Evolutionary conservation across 2,329 filamentous ascomycete species (phyloP).

Genomic region (Fusarium brachygibbosum): DNA sequence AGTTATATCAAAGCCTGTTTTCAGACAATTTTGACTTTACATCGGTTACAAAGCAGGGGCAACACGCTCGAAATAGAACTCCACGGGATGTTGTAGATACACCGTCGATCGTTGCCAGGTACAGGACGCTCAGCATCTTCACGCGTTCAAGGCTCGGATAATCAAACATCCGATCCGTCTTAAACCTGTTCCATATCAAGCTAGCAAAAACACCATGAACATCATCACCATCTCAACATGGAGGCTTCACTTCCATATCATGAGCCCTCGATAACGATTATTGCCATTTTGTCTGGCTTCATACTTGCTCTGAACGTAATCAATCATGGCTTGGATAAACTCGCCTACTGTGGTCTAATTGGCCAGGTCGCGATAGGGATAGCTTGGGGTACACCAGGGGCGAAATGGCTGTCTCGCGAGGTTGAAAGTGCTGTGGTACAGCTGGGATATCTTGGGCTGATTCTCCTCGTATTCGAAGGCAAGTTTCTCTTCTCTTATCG

Average conservation of each 20-base stretch:
- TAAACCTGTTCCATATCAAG: not conserved
- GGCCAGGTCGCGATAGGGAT: conserved; percentile 80
- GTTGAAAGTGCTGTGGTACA: conserved; percentile 70
- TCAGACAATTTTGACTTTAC: not conserved
- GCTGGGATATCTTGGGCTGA: conserved; percentile 79
- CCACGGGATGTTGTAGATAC: not conserved
- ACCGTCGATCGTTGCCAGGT: not conserved
- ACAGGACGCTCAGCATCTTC: not conserved
- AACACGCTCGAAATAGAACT: not conserved
- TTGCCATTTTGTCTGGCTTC: conserved; percentile 73
- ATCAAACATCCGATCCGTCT: not conserved
- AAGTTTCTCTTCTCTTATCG: accelerated
- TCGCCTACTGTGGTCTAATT: conserved; percentile 77
- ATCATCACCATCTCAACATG: not conserved
- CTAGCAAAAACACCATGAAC: not conserved
- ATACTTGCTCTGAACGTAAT: conserved; percentile 72
- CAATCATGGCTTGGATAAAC: conserved; percentile 68
- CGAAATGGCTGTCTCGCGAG: conserved; percentile 67
- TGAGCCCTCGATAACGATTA: conserved; percentile 70
- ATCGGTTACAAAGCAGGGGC: not conserved
- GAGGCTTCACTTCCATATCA: conserved; percentile 66
- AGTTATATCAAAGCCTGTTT: not conserved
- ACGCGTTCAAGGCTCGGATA: not conserved
- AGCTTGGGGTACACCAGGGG: conserved; percentile 76
- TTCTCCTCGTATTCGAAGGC: conserved; percentile 80